Percentiles rank a stretch among this genome's conserved stretches.
These are phyloP conservation scores for Cladosporium halotolerans DNA, from an alignment of 2,329 filamentous ascomycete species.

Conservation along the genomic window DNA sequence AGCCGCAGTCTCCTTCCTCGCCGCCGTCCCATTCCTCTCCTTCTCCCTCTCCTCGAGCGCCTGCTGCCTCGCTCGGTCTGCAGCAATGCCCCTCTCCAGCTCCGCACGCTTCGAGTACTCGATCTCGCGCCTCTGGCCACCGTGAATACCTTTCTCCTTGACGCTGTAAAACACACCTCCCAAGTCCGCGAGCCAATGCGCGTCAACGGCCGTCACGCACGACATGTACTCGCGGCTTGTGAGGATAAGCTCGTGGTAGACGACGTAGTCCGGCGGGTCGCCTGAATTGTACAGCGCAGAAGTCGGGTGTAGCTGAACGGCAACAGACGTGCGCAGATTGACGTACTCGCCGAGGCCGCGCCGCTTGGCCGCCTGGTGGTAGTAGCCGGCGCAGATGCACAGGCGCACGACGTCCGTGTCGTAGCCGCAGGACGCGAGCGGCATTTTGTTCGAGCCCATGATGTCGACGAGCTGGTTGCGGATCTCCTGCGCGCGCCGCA, in stretches of 20 bases:
- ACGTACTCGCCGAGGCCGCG: conserved; percentile 97
- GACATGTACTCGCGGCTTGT: conserved; percentile 98
- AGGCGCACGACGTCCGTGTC: conserved; percentile 95
- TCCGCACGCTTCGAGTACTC: conserved; percentile 28
- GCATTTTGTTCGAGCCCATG: conserved; percentile 89
- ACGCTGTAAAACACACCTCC: conserved; percentile 96
- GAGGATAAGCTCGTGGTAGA: conserved; percentile 96
- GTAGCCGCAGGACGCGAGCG: conserved; percentile 78
- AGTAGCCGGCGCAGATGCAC: conserved; percentile 96
- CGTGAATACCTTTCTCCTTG: conserved; percentile 79
- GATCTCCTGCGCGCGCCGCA: conserved; percentile 88
- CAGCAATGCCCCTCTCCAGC: conserved; percentile 24
- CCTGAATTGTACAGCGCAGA: conserved; percentile 87
- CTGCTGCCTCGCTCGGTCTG: conserved; percentile 20
- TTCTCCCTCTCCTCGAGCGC: conserved; percentile 16
- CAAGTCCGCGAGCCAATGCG: conserved; percentile 92
- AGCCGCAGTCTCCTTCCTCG: conserved; percentile 10
- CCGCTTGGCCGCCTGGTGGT: conserved; percentile 92
- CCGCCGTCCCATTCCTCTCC: conserved; percentile 3
- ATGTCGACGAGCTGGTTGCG: conserved; percentile 90
- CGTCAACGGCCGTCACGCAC: conserved; percentile 90
- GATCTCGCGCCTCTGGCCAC: conserved; percentile 23
- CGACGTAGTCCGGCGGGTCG: conserved; percentile 91
- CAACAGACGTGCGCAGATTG: conserved; percentile 90
- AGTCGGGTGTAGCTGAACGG: conserved; percentile 89